Evolutionary conservation across 2,329 filamentous ascomycete species (phyloP).

Genomic region (Fusarium oligoseptatum): DNA sequence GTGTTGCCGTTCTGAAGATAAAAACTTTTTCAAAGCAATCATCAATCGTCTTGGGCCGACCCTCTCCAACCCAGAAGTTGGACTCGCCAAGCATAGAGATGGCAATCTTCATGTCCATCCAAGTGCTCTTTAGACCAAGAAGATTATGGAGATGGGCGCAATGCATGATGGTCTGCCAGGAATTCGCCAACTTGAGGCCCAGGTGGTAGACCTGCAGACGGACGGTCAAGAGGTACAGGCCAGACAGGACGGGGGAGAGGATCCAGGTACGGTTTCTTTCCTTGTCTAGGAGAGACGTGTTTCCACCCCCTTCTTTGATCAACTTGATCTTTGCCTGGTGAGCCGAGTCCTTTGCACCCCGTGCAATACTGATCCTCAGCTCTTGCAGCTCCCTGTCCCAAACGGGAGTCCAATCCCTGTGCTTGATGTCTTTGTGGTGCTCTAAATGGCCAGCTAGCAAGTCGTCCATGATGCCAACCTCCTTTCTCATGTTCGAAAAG

Average conservation of each 20-base stretch:
- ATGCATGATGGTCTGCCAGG: neutral
- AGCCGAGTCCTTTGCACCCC: neutral
- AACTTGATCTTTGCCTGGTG: neutral
- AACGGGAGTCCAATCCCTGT: constrained; percentile 49
- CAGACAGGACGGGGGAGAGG: neutral
- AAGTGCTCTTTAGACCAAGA: neutral
- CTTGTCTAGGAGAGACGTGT: neutral
- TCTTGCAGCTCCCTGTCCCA: neutral
- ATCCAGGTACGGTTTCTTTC: neutral
- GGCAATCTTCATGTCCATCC: neutral
- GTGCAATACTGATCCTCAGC: neutral
- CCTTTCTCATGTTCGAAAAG: constrained; percentile 35
- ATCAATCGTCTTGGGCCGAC: neutral
- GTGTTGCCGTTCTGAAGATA: neutral
- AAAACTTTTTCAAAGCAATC: neutral
- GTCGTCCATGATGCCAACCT: constrained; percentile 20
- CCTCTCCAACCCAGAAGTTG: neutral
- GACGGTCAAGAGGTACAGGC: neutral
- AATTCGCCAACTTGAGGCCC: neutral
- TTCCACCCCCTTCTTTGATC: neutral
- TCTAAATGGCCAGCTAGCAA: constrained; percentile 46
- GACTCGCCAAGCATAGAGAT: neutral
- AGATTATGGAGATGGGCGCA: neutral
- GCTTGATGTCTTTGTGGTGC: constrained; percentile 49
- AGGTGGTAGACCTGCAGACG: neutral